Evolutionary conservation across 2,329 filamentous ascomycete genomes (phyloP), one percentile per base, ranked within the genome.

Genomic region (Colletotrichum tropicicola): DNA sequence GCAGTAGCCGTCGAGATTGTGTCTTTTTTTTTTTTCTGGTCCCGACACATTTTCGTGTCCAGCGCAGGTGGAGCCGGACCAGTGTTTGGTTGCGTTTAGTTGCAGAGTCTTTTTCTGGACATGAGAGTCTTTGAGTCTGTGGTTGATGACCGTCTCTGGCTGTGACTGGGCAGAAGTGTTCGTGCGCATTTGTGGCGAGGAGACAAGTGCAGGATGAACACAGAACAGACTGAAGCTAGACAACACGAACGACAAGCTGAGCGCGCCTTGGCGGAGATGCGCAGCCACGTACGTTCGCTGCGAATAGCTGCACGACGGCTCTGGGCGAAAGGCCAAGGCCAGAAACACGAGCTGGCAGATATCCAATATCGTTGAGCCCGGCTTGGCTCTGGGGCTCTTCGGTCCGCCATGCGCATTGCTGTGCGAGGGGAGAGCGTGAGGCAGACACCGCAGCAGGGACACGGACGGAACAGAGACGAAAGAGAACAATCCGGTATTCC

Each of bases 1-100:
- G 60, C 54, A 63, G 44, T 41, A 30, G 39, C n/a, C 30, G 45
- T 59, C 60, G 59, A 37, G 27, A 15, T 39, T 55, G 35, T 43
- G 23, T 51, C n/a, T 44, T 27, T 44, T 35, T 47, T 37, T 23
- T 39, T n/a, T n/a, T 41, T 41, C 37, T 21, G 55, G 44, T 52
- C 17, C 60, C 56, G 60, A 43, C 19, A 47, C 56, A 43, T 65
- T 61, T 39, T 65, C 44, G 61, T 61, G 49, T 60, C 61, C 61
- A 61, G 21, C 17, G 35, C 32, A 55, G 30, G 61, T 61, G 61
- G 61, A 17, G n/a, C 28, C 0, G 44, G 27, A 25, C 35, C 37
- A n/a, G 39, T 45, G 39, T 45, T 45, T 55, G 44, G 39, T 28
- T 48, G 28, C 48, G 23, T 57, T 19, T 32, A 21, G 37, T 12